phyloP scores from a whole-genome alignment of 176 grass and related monocot species.

The Oryza brachyantha region DNA sequence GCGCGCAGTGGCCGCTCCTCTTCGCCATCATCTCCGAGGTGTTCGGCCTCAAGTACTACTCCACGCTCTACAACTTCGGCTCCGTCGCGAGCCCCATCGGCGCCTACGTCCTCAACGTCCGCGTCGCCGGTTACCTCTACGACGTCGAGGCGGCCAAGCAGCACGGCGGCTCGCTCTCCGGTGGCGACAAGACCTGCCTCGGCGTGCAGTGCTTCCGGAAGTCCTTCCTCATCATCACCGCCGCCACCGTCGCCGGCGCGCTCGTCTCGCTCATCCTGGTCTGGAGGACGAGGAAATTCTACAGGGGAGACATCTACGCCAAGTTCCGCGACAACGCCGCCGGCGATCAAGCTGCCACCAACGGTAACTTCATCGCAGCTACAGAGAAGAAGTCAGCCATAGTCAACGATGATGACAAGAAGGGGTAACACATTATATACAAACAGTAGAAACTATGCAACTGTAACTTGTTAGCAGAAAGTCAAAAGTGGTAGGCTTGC shows the following conservation, averaged over 20 bases:
- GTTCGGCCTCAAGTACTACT: constrained; percentile 87
- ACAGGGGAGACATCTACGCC: constrained; percentile 62
- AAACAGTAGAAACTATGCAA: neutral
- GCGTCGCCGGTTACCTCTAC: constrained; percentile 57
- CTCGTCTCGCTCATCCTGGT: constrained; percentile 54
- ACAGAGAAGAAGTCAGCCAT: neutral
- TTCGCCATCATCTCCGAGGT: constrained; percentile 83
- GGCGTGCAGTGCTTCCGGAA: constrained; percentile 55
- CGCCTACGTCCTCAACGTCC: constrained; percentile 63
- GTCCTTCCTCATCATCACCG: constrained; percentile 63
- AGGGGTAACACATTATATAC: neutral
- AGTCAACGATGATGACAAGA: neutral
- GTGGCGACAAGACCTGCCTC: constrained; percentile 51
- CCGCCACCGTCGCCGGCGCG: constrained; percentile 47
- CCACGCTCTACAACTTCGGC: constrained; percentile 78
- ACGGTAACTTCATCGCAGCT: neutral
- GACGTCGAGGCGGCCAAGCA: constrained; percentile 55
- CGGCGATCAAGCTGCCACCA: neutral
- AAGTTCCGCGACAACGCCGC: constrained; percentile 35
- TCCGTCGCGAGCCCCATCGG: constrained; percentile 69
- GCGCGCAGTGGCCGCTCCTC: constrained; percentile 73
- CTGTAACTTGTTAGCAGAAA: neutral
- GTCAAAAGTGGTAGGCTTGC: neutral
- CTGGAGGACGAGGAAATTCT: constrained; percentile 58
- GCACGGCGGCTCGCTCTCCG: constrained; percentile 19